Percentiles rank a stretch among this genome's conserved stretches.
phyloP scores from a whole-genome alignment of 768 basidiomycete species.

The Serendipita sp. region DNA sequence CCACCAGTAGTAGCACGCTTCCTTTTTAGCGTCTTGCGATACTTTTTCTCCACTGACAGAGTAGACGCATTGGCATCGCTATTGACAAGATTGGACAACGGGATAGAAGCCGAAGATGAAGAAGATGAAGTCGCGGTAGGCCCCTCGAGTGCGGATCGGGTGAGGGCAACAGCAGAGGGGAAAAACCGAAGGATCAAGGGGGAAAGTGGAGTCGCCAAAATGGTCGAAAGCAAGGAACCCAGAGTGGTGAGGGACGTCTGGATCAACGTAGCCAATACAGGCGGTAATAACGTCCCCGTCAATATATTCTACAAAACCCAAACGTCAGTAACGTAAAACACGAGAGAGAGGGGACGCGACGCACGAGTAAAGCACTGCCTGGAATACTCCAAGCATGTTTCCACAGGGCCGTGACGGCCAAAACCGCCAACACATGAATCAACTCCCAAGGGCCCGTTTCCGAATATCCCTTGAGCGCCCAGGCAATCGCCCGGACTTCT shows the following conservation, averaged over 20 bases:
- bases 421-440: constrained; percentile 65
- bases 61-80: constrained; percentile 12
- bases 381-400: constrained; percentile 97
- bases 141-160: constrained; percentile 63
- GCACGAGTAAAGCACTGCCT: constrained; percentile 79
- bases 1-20: not conserved
- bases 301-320: constrained; percentile 58
- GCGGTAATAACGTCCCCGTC: constrained; percentile 73
- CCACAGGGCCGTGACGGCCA: constrained; percentile 77
- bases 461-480: constrained; percentile 62
- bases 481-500: constrained; percentile 59
- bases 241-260: constrained; percentile 74
- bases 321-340: constrained; percentile 8
- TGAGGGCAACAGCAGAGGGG: constrained; percentile 72
- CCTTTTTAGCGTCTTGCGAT: not conserved
- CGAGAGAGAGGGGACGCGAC: constrained; percentile 11
- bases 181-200: constrained; percentile 69
- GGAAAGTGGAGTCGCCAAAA: constrained; percentile 67
- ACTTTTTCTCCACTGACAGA: not conserved
- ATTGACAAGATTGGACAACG: constrained; percentile 12
- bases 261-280: constrained; percentile 62
- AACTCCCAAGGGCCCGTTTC: constrained; percentile 48
- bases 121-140: constrained; percentile 27
- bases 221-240: constrained; percentile 68
- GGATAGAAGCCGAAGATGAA: constrained; percentile 23